Evolutionary conservation across 164 flowering plant genomes (phyloP).

Genomic region (Vitis cinerea): DNA sequence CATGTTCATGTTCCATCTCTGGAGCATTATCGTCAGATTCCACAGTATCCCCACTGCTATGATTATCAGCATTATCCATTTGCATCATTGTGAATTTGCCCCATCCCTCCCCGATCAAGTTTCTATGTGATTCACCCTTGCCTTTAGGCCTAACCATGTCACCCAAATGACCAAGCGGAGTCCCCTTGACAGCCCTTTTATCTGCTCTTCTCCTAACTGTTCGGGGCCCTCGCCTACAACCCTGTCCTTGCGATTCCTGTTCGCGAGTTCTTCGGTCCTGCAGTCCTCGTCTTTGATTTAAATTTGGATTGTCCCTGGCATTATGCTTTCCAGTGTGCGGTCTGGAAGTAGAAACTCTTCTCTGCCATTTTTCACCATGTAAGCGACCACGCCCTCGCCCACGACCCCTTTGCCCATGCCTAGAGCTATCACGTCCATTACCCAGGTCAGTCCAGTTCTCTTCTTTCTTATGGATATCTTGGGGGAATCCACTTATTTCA

Average conservation of each 20-base stretch:
- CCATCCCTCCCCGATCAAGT: conserved; percentile 38
- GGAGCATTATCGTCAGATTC: conserved; percentile 59
- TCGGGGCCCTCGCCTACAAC: conserved; percentile 51
- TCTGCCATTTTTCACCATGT: conserved; percentile 47
- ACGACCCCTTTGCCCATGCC: conserved; percentile 45
- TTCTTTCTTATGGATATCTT: conserved; percentile 29
- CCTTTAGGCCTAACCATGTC: conserved; percentile 10
- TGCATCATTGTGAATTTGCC: conserved; percentile 25
- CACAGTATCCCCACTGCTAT: conserved; percentile 43
- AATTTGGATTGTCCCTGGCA: conserved; percentile 23
- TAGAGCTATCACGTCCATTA: conserved; percentile 24
- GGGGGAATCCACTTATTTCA: conserved; percentile 28
- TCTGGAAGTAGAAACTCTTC: conserved; percentile 28
- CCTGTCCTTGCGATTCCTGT: conserved; percentile 44
- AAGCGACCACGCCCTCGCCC: conserved; percentile 46
- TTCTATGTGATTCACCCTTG: conserved; percentile 9
- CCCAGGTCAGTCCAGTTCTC: conserved; percentile 31
- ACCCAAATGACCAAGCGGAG: conserved; percentile 1
- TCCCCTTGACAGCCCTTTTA: conserved; percentile 21
- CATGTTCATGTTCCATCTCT: conserved; percentile 45
- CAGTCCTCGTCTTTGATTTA: conserved; percentile 25
- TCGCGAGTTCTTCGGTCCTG: conserved; percentile 46
- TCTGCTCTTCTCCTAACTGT: conserved; percentile 44
- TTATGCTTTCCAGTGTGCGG: conserved; percentile 25
- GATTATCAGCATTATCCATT: conserved; percentile 26